A percentile compares a stretch with the other conserved stretches of the same genome.
These are phyloP conservation scores for Hanseniaspora lindneri DNA, from an alignment of 805 yeast species.

Conservation along the genomic window DNA sequence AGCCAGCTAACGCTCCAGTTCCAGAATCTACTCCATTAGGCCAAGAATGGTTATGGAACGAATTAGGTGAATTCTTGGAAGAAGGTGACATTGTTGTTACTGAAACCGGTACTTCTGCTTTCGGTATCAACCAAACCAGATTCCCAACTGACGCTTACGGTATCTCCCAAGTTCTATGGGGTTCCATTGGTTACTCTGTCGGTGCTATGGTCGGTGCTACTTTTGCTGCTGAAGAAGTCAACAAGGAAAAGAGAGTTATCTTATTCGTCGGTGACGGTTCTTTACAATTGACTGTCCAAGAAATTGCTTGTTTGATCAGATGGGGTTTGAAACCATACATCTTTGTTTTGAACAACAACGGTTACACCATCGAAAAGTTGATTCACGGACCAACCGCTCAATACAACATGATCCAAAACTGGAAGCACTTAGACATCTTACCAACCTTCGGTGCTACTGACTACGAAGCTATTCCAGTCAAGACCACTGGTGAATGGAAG, in stretches of 20 bases:
- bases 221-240: constrained; percentile 53
- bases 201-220: constrained; percentile 61
- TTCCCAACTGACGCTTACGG: constrained; percentile 53
- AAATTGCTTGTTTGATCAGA: constrained; percentile 56
- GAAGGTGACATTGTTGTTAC: constrained; percentile 57
- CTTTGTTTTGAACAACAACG: constrained; percentile 58
- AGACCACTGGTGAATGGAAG: constrained; percentile 49
- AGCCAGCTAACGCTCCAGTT: constrained; percentile 37
- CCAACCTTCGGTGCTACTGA: constrained; percentile 36
- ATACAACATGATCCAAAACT: constrained; percentile 56
- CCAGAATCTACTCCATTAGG: constrained; percentile 36
- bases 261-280: constrained; percentile 69
- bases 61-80: constrained; percentile 48
- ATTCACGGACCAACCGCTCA: constrained; percentile 56
- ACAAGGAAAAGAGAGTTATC: constrained; percentile 49
- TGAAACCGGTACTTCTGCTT: constrained; percentile 67
- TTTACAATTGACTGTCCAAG: constrained; percentile 61
- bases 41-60: constrained; percentile 61
- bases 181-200: constrained; percentile 60
- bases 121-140: constrained; percentile 54
- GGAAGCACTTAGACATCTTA: constrained; percentile 44
- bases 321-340: constrained; percentile 57
- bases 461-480: constrained; percentile 44
- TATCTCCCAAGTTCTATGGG: constrained; percentile 66
- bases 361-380: constrained; percentile 65